Conservation (phyloP, 306 rosid genomes). For the Dalbergia cochinchinensis region DNA sequence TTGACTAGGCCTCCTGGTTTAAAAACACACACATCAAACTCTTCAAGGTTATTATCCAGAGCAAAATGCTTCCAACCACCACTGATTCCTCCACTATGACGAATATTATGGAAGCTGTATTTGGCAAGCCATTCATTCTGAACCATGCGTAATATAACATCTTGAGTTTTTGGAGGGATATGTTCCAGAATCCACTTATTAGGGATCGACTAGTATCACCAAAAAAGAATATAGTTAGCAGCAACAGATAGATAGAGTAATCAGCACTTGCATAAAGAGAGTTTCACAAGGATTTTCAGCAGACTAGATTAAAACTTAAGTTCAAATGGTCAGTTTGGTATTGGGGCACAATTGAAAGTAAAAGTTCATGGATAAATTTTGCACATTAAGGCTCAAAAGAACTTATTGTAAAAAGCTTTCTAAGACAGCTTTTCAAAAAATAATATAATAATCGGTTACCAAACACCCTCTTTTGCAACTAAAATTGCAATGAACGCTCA, state of each 20-base stretch:
- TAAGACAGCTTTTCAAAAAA: no score
- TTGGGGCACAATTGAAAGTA: neutral
- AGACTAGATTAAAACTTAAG: slow-evolving; percentile 19
- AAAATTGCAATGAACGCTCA: no score
- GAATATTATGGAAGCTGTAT: slow-evolving; percentile 45
- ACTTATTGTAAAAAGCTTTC: no score
- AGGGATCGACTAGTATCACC: slow-evolving; percentile 55
- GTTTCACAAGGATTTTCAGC: neutral
- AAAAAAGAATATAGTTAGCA: neutral
- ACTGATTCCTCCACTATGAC: slow-evolving; percentile 60
- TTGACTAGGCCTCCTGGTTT: slow-evolving; percentile 45
- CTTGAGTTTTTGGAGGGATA: slow-evolving; percentile 53
- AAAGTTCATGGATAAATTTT: neutral
- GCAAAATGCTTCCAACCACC: slow-evolving; percentile 77
- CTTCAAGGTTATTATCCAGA: slow-evolving; percentile 71
- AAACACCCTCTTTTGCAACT: no score
- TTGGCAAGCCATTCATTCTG: slow-evolving; percentile 54
- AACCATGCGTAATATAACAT: slow-evolving; percentile 56
- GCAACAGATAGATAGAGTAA: neutral
- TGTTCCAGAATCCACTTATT: slow-evolving; percentile 51
- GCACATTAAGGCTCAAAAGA: no score
- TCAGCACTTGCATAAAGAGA: neutral
- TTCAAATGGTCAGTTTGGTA: neutral
- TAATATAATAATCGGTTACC: no score
- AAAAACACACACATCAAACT: slow-evolving; percentile 69